Evolutionary conservation across 2,329 filamentous ascomycete genomes (phyloP).

Genomic region (Apiospora kogelbergensis): DNA sequence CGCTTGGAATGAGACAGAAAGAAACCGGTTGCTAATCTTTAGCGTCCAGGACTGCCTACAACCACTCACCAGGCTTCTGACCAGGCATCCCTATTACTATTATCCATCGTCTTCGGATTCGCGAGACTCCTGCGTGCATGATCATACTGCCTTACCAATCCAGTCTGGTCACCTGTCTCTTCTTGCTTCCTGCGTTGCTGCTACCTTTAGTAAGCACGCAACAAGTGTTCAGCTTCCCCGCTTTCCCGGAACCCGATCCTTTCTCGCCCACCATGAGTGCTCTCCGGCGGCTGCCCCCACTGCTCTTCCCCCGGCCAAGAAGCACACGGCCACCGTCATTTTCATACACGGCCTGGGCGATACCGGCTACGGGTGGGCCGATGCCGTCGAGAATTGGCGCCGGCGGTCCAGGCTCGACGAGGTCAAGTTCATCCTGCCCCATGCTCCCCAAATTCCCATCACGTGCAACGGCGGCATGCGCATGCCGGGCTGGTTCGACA

Average conservation of each 20-base stretch:
- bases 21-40: background rate
- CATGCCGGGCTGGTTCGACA: constrained; percentile 90
- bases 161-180: background rate
- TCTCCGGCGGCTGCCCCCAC: constrained; percentile 25
- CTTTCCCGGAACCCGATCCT: background rate
- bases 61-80: background rate
- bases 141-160: background rate
- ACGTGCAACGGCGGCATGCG: constrained; percentile 74
- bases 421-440: constrained; percentile 91
- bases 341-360: constrained; percentile 93
- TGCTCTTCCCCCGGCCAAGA: constrained; percentile 30
- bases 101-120: background rate
- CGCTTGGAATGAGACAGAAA: background rate
- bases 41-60: background rate
- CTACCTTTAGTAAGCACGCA: background rate
- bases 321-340: constrained; percentile 93
- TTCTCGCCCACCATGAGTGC: constrained; percentile 18
- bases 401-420: constrained; percentile 78
- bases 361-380: constrained; percentile 74
- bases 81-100: background rate
- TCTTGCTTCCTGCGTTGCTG: background rate
- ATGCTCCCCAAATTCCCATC: constrained; percentile 84
- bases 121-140: background rate
- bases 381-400: constrained; percentile 85
- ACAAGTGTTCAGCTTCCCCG: background rate